These are phyloP conservation scores for Flaveria trinervia DNA, from an alignment of 129 eudicot genomes.

Conservation along the genomic window DNA sequence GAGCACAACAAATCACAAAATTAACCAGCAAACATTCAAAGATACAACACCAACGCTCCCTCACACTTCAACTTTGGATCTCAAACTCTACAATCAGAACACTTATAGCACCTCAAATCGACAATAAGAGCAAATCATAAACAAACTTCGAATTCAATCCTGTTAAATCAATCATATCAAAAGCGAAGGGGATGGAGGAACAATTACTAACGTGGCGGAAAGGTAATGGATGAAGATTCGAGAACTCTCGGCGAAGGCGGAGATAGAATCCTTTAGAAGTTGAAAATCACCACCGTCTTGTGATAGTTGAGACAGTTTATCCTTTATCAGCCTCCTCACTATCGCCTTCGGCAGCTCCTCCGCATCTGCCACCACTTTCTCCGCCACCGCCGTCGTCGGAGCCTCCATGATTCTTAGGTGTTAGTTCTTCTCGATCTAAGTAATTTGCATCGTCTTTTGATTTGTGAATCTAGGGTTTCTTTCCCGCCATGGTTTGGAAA, in stretches of 20 bases:
- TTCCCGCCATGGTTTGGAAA: slow-evolving; percentile 41
- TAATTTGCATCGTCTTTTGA: slow-evolving; percentile 10
- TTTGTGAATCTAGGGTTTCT: slow-evolving; percentile 42
- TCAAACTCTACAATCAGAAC: background rate
- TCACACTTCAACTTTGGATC: background rate
- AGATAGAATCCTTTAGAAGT: slow-evolving; percentile 64
- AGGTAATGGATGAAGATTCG: slow-evolving; percentile 94
- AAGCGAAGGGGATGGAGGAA: background rate
- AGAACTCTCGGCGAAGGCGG: slow-evolving; percentile 83
- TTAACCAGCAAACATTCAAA: background rate
- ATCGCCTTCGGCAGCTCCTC: slow-evolving; percentile 90
- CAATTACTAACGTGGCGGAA: slow-evolving; percentile 65
- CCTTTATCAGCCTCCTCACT: slow-evolving; percentile 82
- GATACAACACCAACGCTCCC: background rate
- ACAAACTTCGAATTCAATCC: background rate
- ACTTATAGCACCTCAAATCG: background rate
- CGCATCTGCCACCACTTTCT: slow-evolving; percentile 51
- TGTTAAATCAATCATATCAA: background rate
- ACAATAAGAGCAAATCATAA: background rate
- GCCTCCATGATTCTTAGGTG: background rate
- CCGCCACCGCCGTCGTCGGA: slow-evolving; percentile 39
- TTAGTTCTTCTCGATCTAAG: slow-evolving; percentile 1
- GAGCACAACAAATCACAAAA: background rate
- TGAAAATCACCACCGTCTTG: slow-evolving; percentile 60
- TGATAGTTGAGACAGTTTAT: slow-evolving; percentile 77